Evolutionary conservation across 2,329 filamentous ascomycete species (phyloP), one percentile per base, ranked within the genome.

Genomic region (Ampelomyces quisqualis): DNA sequence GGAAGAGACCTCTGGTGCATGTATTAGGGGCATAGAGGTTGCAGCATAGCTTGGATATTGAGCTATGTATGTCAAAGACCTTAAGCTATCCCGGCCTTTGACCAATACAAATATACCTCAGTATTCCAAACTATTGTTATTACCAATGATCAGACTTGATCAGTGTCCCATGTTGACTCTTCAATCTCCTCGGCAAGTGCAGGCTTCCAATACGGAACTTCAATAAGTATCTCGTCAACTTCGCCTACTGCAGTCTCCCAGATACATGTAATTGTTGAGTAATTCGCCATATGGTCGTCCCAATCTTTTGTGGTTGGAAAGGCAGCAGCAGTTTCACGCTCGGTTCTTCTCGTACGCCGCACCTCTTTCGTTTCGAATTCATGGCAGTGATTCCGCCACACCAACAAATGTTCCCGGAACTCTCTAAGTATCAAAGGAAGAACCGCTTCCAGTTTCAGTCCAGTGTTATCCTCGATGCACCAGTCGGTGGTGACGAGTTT

Each of bases 1-100:
- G 34, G 34, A 37, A 5, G 34, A 37, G n/a, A 37, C 17, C 34
- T 37, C 34, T 33, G 41, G n/a, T 33, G 47, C 14, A n/a, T 27
- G 5, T 30, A 29, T 9, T 37, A 35, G n/a, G 20, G 7, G 4
- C 9, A 7, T 11, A 20, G 10, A 20, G n/a, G n/a, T n/a, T n/a
- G n/a, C n/a, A n/a, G n/a, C n/a, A n/a, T n/a, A n/a, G n/a, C n/a
- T n/a, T n/a, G n/a, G n/a, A n/a, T n/a, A n/a, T n/a, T n/a, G n/a
- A n/a, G n/a, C n/a, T n/a, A n/a, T n/a, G n/a, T n/a, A n/a, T n/a
- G n/a, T n/a, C n/a, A n/a, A n/a, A n/a, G n/a, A n/a, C n/a, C n/a
- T n/a, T n/a, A n/a, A n/a, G n/a, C n/a, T n/a, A n/a, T n/a, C n/a
- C n/a, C n/a, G n/a, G n/a, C n/a, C n/a, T n/a, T n/a, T n/a, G n/a